Conservation (phyloP, 2,329 filamentous ascomycete genomes). For the Colletotrichum noveboracense region DNA sequence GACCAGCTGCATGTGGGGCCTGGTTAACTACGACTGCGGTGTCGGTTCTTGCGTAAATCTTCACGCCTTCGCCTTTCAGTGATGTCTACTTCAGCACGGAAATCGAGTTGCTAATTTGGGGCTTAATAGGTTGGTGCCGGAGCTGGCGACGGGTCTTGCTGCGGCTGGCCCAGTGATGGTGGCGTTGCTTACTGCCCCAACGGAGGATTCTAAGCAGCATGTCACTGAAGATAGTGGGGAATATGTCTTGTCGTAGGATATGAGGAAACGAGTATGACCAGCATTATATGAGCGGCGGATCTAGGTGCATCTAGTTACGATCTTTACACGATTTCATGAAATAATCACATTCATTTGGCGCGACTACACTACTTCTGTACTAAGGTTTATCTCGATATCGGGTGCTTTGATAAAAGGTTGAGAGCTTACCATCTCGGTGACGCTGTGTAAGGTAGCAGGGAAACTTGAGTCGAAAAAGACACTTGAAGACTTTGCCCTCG, state of each 20-base stretch:
- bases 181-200: not conserved
- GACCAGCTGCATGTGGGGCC: not conserved
- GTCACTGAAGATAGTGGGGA: not conserved
- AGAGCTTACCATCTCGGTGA: not conserved
- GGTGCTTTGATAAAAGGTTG: fast-evolving
- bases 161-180: not conserved
- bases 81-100: fast-evolving
- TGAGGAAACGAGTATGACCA: not conserved
- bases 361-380: not conserved
- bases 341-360: not conserved
- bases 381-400: not conserved
- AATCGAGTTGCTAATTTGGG: fast-evolving
- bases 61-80: not conserved
- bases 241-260: not conserved
- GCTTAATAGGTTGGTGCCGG: not conserved
- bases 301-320: not conserved
- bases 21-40: not conserved
- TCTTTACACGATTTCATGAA: not conserved
- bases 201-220: not conserved
- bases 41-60: not conserved
- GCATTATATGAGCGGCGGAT: not conserved
- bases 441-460: fast-evolving
- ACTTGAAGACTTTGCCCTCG: not conserved
- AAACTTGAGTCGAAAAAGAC: fast-evolving
- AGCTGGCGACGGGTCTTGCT: not conserved